These are phyloP conservation scores for Artemisia tridentata DNA, from an alignment of 129 eudicot genomes.

Conservation along the genomic window DNA sequence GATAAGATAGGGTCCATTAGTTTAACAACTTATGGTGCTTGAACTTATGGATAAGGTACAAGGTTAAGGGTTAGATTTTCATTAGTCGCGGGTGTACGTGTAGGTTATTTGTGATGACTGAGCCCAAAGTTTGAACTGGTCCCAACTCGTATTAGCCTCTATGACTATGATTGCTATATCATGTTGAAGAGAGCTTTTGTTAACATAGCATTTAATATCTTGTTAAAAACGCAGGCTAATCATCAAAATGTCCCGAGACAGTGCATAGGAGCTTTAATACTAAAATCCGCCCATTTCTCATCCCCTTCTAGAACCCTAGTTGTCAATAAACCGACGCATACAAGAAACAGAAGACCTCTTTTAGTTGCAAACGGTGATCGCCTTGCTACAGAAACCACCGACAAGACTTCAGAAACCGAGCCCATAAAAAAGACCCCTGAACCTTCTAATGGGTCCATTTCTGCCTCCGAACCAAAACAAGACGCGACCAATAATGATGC, in stretches of 20 bases:
- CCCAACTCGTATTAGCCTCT: too few species aligned
- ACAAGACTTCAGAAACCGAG: constrained; percentile 34
- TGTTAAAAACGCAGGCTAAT: constrained; percentile 39
- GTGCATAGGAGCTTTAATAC: constrained; percentile 32
- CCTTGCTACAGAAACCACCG: constrained; percentile 47
- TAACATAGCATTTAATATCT: not conserved
- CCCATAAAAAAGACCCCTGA: not conserved
- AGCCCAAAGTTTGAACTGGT: not conserved
- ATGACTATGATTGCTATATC: not conserved
- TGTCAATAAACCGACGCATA: constrained; percentile 27
- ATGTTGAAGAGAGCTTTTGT: not conserved
- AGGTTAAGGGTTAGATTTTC: too few species aligned
- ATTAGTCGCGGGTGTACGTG: not conserved
- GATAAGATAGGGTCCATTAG: constrained; percentile 11
- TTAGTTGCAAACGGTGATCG: constrained; percentile 61
- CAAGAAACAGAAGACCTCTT: constrained; percentile 30
- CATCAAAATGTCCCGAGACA: constrained; percentile 40
- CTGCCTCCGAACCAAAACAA: constrained; percentile 30
- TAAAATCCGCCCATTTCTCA: constrained; percentile 28
- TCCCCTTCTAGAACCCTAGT: constrained; percentile 23
- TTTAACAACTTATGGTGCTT: too few species aligned
- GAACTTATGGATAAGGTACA: too few species aligned
- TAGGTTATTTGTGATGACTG: not conserved
- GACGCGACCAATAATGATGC: constrained; percentile 26
- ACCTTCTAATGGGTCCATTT: constrained; percentile 7